Conservation (phyloP, 306 rosid genomes). For the Potentilla sterilis region DNA sequence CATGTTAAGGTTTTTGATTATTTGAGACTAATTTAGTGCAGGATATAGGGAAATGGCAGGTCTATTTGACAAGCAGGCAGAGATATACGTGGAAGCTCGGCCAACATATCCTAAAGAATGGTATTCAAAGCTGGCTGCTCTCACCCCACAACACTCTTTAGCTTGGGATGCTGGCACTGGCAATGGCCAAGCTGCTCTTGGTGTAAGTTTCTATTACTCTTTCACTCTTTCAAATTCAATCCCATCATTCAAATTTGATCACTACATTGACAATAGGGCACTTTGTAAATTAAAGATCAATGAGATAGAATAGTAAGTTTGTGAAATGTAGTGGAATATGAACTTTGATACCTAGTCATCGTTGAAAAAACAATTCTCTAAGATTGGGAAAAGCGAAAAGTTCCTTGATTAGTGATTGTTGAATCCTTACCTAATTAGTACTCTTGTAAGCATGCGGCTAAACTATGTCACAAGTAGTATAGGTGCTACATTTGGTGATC, state of each 20-base stretch:
- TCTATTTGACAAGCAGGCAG: conserved; percentile 32
- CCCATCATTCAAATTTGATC: background rate
- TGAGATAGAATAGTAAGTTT: background rate
- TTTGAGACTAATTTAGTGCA: background rate
- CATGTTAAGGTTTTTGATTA: background rate
- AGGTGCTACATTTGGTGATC: background rate
- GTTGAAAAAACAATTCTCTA: background rate
- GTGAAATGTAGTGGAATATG: background rate
- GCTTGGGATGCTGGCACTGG: conserved; percentile 50
- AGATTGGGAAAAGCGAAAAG: background rate
- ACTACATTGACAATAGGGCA: background rate
- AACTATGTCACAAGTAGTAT: background rate
- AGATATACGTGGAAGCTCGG: conserved; percentile 25
- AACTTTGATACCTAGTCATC: background rate
- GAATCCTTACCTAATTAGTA: background rate
- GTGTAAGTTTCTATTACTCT: conserved; percentile 20
- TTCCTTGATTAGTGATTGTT: background rate
- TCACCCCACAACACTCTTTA: conserved; percentile 30
- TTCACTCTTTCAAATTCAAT: background rate
- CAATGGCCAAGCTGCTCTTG: conserved; percentile 46
- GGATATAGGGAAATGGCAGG: conserved; percentile 29
- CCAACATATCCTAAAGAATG: conserved; percentile 42
- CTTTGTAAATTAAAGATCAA: background rate
- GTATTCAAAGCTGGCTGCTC: conserved; percentile 39
- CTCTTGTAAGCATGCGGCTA: background rate